Base-by-base conservation (phyloP, 164 flowering plant species). In the Aristolochia fimbriata region DNA sequence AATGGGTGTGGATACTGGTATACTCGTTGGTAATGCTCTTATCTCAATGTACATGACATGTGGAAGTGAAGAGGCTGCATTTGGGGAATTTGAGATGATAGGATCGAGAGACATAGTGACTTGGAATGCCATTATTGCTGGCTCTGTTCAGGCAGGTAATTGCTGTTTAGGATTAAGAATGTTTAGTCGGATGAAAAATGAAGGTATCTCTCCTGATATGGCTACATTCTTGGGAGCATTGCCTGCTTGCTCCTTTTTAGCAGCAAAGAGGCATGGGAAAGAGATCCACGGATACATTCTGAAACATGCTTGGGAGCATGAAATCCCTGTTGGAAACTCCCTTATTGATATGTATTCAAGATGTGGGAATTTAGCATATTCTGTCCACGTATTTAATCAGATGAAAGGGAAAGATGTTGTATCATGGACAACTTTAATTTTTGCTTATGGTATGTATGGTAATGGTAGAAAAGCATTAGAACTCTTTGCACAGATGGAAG, bases 301-400 rank as follows among this genome's bases (percentile, higher is more conserved):
- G 17, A 79, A 67, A 65, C 58, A 68, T 27, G 82, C 77, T 25
- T 75, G 70, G 65, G 80, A 75, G 30, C 70, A 74, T 22, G 60
- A 72, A 16, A 64, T 75, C 27, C 72, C 80, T 13, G 59, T 83
- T 12, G 77, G 76, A 19, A 83, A 81, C 65, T 79, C 85, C 23
- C 68, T 83, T 47, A 69, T 81, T 48, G 85, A 81, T 50, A 79
- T 83, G 88, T 83, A 83, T 64, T 71, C 85, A 23, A 79, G 76
- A 43, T 79, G 78, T 67, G 83, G 88, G 49, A 64, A 59, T 62
- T 66, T 83, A 45, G 69, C 64, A 25, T 62, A 62, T 20, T 74
- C 82, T 14, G 6, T 71, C 21, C 37, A 25, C 31, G 74, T 77
- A 45, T 83, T 81, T 51, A 55, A 74, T 49, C 57, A 13, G 17